Evolutionary conservation across 1,284 basidiomycete genomes (phyloP), one percentile per base, ranked within the genome.

Genomic region (Tilletia indica): DNA sequence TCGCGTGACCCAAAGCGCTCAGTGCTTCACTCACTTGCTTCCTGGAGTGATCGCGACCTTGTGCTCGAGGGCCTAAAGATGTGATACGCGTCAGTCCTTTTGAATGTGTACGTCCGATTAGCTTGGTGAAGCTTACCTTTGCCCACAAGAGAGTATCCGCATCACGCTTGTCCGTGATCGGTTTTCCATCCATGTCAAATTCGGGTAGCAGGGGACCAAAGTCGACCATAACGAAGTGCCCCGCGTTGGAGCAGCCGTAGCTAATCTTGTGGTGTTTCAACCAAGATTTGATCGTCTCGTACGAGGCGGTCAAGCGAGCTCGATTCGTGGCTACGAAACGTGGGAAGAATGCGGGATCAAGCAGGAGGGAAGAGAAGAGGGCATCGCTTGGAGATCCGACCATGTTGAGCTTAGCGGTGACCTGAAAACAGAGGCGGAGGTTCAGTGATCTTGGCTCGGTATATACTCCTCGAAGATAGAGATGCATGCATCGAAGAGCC

Each of bases 131-230:
- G 34, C 56, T 58, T 34, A 58, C 56, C 56, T 58, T 49, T 0
- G 68, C 47, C 74, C 74, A 76, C 34, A 76, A 58, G 21, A 61
- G 39, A 21, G 72, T 68, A 58, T 76, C 74, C 19, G 34, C 31
- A 21, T 73, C 69, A 14, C n/a, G n/a, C 47, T 25, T 19, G 39
- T 31, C 67, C 31, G 47, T 21, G 61, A 64, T n/a, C 19, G 61
- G 16, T 25, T 45, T 25, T 8, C 58, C 21, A 14, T 58, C 67
- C 12, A 38, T 25, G 34, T 63, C 49, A 38, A 38, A 85, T 83
- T 94, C 94, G 8, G 92, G 89, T 0, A 95, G 90, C 12, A 90
- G 89, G 69, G 91, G 91, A 83, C 93, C 94, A 51, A 95, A 86
- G 84, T 96, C 95, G 19, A 92, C 91, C 16, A 91, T 88, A 2